Evolutionary conservation across 805 yeast species (phyloP).

Genomic region (Suhomyces faveliae): DNA sequence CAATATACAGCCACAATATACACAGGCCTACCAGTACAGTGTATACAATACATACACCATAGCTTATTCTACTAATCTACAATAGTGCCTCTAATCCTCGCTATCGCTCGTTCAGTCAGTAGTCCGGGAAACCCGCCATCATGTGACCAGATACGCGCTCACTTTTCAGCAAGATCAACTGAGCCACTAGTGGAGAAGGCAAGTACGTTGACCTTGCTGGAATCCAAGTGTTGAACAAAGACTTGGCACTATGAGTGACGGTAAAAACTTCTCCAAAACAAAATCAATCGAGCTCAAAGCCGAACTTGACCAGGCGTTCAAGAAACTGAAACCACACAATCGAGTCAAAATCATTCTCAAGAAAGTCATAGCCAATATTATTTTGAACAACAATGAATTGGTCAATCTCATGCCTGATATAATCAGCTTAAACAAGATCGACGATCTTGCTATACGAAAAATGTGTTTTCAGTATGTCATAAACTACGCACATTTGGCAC

Average conservation of each 20-base stretch:
- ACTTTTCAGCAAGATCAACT: background rate
- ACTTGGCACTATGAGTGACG: constrained; percentile 30
- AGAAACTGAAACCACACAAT: constrained; percentile 39
- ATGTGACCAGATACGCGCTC: background rate
- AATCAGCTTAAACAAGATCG: constrained; percentile 13
- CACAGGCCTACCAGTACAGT: too few species aligned
- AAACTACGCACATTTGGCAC: constrained; percentile 58
- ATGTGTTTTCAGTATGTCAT: constrained; percentile 67
- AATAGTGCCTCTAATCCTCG: too few species aligned
- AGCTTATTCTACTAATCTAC: background rate
- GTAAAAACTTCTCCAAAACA: constrained; percentile 38
- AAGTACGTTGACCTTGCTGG: background rate
- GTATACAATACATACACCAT: too few species aligned
- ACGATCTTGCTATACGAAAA: constrained; percentile 16
- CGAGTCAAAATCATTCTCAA: constrained; percentile 47
- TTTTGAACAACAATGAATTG: constrained; percentile 80
- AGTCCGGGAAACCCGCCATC: background rate
- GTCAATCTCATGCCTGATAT: constrained; percentile 56
- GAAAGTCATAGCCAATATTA: constrained; percentile 78
- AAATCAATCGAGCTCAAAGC: constrained; percentile 41
- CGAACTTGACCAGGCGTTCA: constrained; percentile 43
- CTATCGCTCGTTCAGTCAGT: too few species aligned
- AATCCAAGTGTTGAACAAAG: background rate
- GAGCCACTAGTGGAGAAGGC: background rate
- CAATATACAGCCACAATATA: too few species aligned